Evolutionary conservation across 2,329 filamentous ascomycete genomes (phyloP), one percentile per base, ranked within the genome.

Genomic region (Calonectria pseudoturangicola): DNA sequence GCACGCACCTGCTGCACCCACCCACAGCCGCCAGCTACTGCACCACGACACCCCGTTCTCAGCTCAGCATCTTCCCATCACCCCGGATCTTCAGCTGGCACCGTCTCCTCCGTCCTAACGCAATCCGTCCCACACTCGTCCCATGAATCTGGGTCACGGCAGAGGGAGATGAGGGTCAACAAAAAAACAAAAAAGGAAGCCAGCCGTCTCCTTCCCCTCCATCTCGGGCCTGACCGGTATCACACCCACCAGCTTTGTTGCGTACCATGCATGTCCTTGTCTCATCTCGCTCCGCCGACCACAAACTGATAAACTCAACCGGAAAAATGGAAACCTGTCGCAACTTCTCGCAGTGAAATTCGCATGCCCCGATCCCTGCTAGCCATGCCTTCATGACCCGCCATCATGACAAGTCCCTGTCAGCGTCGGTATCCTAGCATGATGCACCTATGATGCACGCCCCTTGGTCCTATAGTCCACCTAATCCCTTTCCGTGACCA

Each of bases 61-160:
- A 72, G 65, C 70, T 63, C 70, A 50, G 54, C 65, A 48, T 65
- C 30, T 68, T 48, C 15, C 51, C 43, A 62, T 48, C 36, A 43
- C 50, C 65, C 65, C 48, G 41, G 65, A 62, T 64, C 70, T 65
- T 72, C 70, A 72, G 65, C 70, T 72, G 70, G 33, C 36, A 51
- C 43, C 21, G 65, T 58, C 48, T 41, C 27, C 25, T 28, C 56
- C 41, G 33, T 65, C 30, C 50, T 50, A 63, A 63, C 56, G 36
- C 30, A 28, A 41, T 18, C 36, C 16, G 58, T 68, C 58, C 64
- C 70, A 68, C 70, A 72, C 65, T 45, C 30, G 56, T 68, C 58
- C 70, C 65, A 41, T 33, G 70, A 50, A 51, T 65, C 58, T 65
- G 70, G 70, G 65, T 72, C 70, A 48, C 41, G 15, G 43, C 58